Evolutionary conservation across 2,329 filamentous ascomycete genomes (phyloP).

Genomic region (Pseudocercospora crystallina): DNA sequence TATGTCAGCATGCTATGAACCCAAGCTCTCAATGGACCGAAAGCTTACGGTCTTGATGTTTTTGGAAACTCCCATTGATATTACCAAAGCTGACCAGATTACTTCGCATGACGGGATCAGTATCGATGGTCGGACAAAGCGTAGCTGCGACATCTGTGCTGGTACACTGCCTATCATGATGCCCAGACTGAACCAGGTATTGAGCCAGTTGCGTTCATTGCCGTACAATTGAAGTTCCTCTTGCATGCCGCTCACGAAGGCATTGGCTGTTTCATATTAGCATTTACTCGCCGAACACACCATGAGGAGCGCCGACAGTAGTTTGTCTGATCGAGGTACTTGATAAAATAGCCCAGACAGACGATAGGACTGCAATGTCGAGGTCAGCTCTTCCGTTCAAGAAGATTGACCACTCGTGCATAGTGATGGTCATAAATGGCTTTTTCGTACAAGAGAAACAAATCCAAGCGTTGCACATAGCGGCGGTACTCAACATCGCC

Average conservation of each 20-base stretch:
- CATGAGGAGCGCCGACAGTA: background rate
- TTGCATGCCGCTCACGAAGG: constrained; percentile 44
- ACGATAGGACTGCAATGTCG: constrained; percentile 9
- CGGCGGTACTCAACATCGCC: constrained; percentile 12
- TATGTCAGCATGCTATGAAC: background rate
- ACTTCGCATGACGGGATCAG: constrained; percentile 15
- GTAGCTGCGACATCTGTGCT: constrained; percentile 12
- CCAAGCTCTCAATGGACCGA: no score
- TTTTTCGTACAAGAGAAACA: constrained; percentile 12
- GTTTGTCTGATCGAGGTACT: constrained; percentile 7
- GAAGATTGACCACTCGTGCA: background rate
- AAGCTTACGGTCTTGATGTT: constrained; percentile 13
- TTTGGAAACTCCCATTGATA: constrained; percentile 16
- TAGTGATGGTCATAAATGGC: no score
- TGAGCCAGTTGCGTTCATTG: constrained; percentile 39
- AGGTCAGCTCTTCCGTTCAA: no score
- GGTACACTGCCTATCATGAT: constrained; percentile 19
- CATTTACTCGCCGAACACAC: background rate
- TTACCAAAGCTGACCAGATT: constrained; percentile 14
- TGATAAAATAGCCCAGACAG: constrained; percentile 10
- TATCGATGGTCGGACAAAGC: constrained; percentile 11
- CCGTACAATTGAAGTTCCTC: constrained; percentile 40
- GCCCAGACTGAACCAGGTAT: constrained; percentile 18
- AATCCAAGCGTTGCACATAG: constrained; percentile 15
- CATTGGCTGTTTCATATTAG: constrained; percentile 33